These are phyloP conservation scores for Suillus decipiens DNA, from an alignment of 768 basidiomycete species.

Conservation along the genomic window DNA sequence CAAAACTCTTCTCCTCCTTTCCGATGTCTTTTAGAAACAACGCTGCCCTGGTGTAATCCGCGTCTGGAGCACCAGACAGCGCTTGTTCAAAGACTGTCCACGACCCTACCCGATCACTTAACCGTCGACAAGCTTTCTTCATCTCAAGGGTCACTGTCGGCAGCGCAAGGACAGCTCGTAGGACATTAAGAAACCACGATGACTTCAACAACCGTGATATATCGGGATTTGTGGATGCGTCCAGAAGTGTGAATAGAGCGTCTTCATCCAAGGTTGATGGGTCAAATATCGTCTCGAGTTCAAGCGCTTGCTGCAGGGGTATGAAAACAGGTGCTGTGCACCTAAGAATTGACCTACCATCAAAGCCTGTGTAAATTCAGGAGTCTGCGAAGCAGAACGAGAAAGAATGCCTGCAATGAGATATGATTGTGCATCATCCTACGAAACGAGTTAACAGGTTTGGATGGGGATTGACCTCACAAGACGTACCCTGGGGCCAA, in stretches of 20 bases:
- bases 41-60: slow-evolving; percentile 51
- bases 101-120: slow-evolving; percentile 51
- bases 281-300: slow-evolving; percentile 57
- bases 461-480: slow-evolving; percentile 2
- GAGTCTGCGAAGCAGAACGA: slow-evolving; percentile 66
- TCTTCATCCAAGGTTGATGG: slow-evolving; percentile 51
- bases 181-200: slow-evolving; percentile 38
- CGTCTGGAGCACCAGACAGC: slow-evolving; percentile 48
- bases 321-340: slow-evolving; percentile 14
- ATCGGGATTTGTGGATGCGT: slow-evolving; percentile 66
- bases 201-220: slow-evolving; percentile 55
- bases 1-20: slow-evolving; percentile 64
- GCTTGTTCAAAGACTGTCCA: slow-evolving; percentile 67
- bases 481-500: slow-evolving; percentile 54
- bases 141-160: slow-evolving; percentile 41
- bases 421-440: slow-evolving; percentile 60
- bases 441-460: slow-evolving; percentile 13
- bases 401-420: slow-evolving; percentile 62
- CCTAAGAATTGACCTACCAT: slow-evolving; percentile 40
- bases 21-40: slow-evolving; percentile 61
- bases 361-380: slow-evolving; percentile 41
- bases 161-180: slow-evolving; percentile 32
- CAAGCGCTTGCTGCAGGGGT: slow-evolving; percentile 52
- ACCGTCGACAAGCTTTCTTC: slow-evolving; percentile 46
- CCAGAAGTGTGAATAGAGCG: slow-evolving; percentile 56